Evolutionary conservation across 2,329 filamentous ascomycete species (phyloP).

Genomic region (Exophiala phaeomuriformis): DNA sequence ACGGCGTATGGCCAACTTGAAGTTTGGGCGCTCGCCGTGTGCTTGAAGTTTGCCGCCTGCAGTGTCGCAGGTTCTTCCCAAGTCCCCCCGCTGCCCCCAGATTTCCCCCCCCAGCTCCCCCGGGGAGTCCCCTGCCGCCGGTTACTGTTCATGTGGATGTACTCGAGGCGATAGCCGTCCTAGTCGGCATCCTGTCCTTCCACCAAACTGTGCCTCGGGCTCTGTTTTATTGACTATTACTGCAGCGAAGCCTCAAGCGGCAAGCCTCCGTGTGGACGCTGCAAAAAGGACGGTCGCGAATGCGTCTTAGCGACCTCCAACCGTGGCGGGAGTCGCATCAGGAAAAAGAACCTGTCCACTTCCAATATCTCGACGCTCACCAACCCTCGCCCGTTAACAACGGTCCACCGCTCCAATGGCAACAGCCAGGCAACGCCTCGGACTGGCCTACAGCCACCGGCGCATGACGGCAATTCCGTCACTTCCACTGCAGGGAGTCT

Average conservation of each 20-base stretch:
- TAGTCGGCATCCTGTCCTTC: constrained; percentile 1
- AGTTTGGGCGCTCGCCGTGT: background rate
- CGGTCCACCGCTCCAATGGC: background rate
- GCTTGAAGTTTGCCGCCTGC: constrained; percentile 2
- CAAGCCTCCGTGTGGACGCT: constrained; percentile 50
- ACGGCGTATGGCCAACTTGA: background rate
- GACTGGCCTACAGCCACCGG: constrained; percentile 12
- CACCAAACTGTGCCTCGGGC: background rate
- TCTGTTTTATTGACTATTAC: constrained; percentile 5
- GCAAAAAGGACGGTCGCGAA: constrained; percentile 51
- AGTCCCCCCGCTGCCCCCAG: background rate
- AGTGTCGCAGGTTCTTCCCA: background rate
- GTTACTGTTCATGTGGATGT: constrained; percentile 2
- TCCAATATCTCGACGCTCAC: constrained; percentile 7
- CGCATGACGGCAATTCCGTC: constrained; percentile 4
- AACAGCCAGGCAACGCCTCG: constrained; percentile 10
- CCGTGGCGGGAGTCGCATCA: constrained; percentile 51
- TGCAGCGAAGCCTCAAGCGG: constrained; percentile 41
- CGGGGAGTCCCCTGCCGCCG: background rate
- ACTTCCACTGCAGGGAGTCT: background rate
- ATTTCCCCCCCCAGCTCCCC: background rate
- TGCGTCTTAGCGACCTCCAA: constrained; percentile 55
- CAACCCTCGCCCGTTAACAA: constrained; percentile 9
- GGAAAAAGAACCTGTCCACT: constrained; percentile 41
- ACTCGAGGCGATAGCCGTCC: constrained; percentile 13